Conservation (phyloP, 257 asterid genomes). For the Knoxia roxburghii region DNA sequence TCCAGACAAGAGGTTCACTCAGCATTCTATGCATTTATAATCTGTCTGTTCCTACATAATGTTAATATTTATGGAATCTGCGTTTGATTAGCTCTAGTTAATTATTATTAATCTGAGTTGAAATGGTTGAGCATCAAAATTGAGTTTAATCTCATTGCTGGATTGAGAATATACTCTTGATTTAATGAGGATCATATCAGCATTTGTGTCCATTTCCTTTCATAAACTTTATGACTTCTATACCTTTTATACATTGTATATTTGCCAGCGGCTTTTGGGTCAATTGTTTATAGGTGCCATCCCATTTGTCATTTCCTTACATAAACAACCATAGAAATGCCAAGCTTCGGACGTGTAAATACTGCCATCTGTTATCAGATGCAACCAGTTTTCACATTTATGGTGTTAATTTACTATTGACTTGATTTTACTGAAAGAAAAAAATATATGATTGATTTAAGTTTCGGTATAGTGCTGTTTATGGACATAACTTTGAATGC, state of each 20-base stretch:
- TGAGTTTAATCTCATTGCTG: no score
- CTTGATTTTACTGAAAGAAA: not conserved
- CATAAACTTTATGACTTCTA: not conserved
- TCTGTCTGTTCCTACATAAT: no score
- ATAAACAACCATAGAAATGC: not conserved
- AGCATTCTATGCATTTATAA: not conserved
- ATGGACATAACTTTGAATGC: not conserved
- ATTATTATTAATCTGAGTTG: not conserved
- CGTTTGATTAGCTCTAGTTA: not conserved
- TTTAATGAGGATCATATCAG: not conserved
- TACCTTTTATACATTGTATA: not conserved
- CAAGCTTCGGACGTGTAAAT: not conserved
- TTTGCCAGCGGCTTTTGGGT: not conserved
- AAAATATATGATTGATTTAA: not conserved
- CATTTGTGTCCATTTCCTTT: not conserved
- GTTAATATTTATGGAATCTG: not conserved
- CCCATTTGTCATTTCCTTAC: not conserved
- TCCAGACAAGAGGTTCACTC: not conserved
- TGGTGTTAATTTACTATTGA: not conserved
- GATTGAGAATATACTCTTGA: not conserved
- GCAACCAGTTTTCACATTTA: not conserved
- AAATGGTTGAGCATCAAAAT: not conserved
- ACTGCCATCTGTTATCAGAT: slow-evolving; percentile 1
- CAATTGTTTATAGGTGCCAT: not conserved
- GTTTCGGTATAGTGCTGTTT: not conserved